Percentiles rank a stretch among this genome's conserved stretches.
phyloP scores from a whole-genome alignment of 371 early-diverging fungal genomes.

The Mortierella sp. region DNA sequence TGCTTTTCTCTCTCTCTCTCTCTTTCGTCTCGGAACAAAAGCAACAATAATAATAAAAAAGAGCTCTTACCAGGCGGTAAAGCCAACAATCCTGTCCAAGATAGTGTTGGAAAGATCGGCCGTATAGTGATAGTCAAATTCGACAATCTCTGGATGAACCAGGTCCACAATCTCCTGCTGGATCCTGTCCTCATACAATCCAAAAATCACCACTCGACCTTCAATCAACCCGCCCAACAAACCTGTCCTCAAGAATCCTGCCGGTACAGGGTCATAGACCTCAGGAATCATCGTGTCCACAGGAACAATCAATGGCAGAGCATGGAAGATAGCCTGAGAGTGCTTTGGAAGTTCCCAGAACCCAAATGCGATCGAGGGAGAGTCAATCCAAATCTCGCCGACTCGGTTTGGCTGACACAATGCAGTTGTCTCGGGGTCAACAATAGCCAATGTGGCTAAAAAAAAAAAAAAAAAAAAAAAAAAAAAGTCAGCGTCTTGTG shows the following conservation, averaged over 20 bases:
- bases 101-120: conserved; percentile 65
- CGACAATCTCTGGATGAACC: conserved; percentile 56
- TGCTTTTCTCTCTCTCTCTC: not conserved
- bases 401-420: conserved; percentile 79
- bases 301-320: conserved; percentile 65
- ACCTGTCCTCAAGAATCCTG: conserved; percentile 80
- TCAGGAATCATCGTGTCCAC: conserved; percentile 62
- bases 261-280: conserved; percentile 54
- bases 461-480: not conserved
- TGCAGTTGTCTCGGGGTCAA: conserved; percentile 82
- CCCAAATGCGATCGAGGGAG: conserved; percentile 78
- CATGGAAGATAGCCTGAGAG: conserved; percentile 79
- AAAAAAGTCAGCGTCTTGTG: no score
- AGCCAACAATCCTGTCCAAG: conserved; percentile 58
- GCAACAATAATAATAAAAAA: not conserved
- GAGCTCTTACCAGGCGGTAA: conserved; percentile 67
- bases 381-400: conserved; percentile 89
- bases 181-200: conserved; percentile 80
- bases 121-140: conserved; percentile 63
- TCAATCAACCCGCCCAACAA: conserved; percentile 80
- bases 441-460: conserved; percentile 76
- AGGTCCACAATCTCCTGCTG: conserved; percentile 63
- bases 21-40: not conserved
- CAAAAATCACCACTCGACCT: conserved; percentile 77
- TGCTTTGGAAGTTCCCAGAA: conserved; percentile 85